These are phyloP conservation scores for Calocybe indica DNA, from an alignment of 768 basidiomycete species.

Conservation along the genomic window DNA sequence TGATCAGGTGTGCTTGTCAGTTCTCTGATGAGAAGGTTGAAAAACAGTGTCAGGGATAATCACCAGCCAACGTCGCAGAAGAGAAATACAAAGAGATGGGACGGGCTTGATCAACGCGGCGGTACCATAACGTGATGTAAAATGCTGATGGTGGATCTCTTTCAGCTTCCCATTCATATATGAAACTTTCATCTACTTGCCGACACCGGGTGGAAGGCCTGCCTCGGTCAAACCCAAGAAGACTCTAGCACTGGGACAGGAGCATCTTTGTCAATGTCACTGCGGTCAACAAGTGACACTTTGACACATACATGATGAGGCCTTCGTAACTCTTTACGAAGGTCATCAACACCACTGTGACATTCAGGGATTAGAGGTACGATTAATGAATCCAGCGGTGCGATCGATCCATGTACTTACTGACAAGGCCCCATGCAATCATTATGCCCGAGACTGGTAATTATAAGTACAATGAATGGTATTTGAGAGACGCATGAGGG, in stretches of 20 bases:
- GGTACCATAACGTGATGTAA: slow-evolving; percentile 48
- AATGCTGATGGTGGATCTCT: slow-evolving; percentile 22
- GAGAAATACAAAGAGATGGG: slow-evolving; percentile 54
- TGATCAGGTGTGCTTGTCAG: background rate
- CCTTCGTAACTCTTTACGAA: slow-evolving; percentile 17
- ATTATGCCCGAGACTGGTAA: slow-evolving; percentile 15
- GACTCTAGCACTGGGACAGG: slow-evolving; percentile 17
- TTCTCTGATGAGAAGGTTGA: background rate
- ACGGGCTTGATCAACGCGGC: slow-evolving; percentile 41
- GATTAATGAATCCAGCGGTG: background rate
- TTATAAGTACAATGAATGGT: background rate
- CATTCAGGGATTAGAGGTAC: background rate
- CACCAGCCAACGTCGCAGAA: slow-evolving; percentile 45
- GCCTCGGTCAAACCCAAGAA: slow-evolving; percentile 20
- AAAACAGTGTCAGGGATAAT: background rate
- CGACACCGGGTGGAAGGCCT: slow-evolving; percentile 22
- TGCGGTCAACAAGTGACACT: slow-evolving; percentile 16
- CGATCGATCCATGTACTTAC: slow-evolving; percentile 7
- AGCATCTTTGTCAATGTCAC: slow-evolving; percentile 16
- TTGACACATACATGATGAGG: slow-evolving; percentile 20
- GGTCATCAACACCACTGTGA: slow-evolving; percentile 19
- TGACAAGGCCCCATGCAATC: slow-evolving; percentile 19
- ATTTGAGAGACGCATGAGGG: background rate
- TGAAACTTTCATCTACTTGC: slow-evolving; percentile 6
- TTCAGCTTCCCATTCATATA: background rate